Base-by-base conservation (phyloP, 106 monocot species). In the Allium cepa region DNA sequence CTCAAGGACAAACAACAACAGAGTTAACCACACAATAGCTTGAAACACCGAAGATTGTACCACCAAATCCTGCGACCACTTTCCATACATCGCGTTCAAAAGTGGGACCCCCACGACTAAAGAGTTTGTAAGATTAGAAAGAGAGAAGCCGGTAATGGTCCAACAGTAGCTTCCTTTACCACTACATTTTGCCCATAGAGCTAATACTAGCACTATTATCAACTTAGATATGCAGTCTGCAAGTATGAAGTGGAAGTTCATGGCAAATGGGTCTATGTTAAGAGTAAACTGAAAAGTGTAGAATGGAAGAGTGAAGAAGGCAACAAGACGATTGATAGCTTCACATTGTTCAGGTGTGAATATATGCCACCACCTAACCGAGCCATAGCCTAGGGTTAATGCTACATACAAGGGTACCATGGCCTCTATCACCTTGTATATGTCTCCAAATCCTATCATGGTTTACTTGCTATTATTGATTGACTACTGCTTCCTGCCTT, bases 391-490 rank as follows among this genome's bases (percentile, higher is more conserved):
- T 14, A 93, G 77, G 28, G 57, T 67, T 0, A 93, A 81, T 0
- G 93, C 86, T 7, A 79, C 57, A 68, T 93, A 93, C 26, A 93
- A 79, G 13, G 93, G 93, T 56, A 76, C 75, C 93, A 89, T 84
- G 57, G 84, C 86, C 58, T 49, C 68, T 51, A 84, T 77, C 72
- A 93, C 93, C 84, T 93, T 93, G 73, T 86, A 82, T 2, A 93
- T 69, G 26, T 89, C 93, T 1, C 73, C 77, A 81, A 73, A 80
- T 7, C 61, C 71, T 79, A 93, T 93, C 93, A 93, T 88, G 53
- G 3, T 78, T 22, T 10, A 9, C 26, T 16, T 12, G 46, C 22
- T 28, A 2, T 53, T 53, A 4, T 53, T 36, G 36, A 36, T 36
- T 36, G 36, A 36, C 5, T 36, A 36, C 36, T 5, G 5, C 36